Evolutionary conservation across 2,329 filamentous ascomycete species (phyloP), one percentile per base, ranked within the genome.

Genomic region (Pseudonectria buxi): DNA sequence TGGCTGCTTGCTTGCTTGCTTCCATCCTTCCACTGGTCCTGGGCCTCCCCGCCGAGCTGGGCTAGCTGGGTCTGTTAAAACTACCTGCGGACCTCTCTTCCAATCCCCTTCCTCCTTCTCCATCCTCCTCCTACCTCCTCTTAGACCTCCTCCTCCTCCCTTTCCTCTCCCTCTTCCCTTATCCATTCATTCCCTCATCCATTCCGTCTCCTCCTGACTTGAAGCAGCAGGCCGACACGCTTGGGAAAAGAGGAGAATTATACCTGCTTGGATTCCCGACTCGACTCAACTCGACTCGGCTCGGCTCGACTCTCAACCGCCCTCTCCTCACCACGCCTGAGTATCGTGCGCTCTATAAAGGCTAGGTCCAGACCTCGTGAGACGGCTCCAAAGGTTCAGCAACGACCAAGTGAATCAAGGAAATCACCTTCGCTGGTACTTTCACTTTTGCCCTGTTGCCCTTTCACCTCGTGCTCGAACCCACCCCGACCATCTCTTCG

Each of bases 141-240:
- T 54, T 55, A 50, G 56, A 57, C 59, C 60, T 58, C 59, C 55
- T 50, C 57, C 56, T 56, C 58, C 53, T 51, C 52, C 54, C 54
- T 51, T 59, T 64, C 64, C 59, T 56, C 54, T 58, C 57, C 47
- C 54, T 56, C 45, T 50, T 50, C 54, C 44, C 57, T 61, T 47
- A 64, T 67, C 67, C 68, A 72, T 68, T 72, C 69, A 65, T 74
- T 74, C 65, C 62, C 65, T 69, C 65, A 64, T 64, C 63, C 64
- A 58, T 64, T 59, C 60, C 59, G 58, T 58, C 62, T 66, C 63
- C 65, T 72, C 69, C 65, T 62, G 61, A 61, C 59, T 54, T 51
- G 54, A 53, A 45, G 49, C 49, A 52, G 50, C 53, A 59, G 59
- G 59, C 57, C 53, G 45, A 51, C 49, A 47, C 45, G 45, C 45